phyloP scores from a whole-genome alignment of 1,284 basidiomycete species.

The Trametes polyzona region DNA sequence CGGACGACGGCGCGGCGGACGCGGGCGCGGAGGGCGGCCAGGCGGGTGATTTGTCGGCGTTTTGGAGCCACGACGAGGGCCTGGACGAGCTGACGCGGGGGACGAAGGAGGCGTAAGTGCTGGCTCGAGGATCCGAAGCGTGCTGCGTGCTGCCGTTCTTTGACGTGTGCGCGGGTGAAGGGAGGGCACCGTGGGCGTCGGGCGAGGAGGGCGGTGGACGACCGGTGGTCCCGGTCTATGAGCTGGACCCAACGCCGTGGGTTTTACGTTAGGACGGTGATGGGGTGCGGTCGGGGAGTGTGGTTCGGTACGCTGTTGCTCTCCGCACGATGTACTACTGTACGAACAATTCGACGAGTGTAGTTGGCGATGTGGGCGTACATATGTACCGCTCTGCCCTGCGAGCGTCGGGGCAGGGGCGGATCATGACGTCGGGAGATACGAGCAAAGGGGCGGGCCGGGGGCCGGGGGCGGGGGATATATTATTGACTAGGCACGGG shows the following conservation, averaged over 20 bases:
- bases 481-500: constrained; percentile 14
- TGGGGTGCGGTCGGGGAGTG: neutral
- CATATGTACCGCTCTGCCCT: too few relatives aligned
- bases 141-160: neutral
- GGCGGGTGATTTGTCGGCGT: constrained; percentile 40
- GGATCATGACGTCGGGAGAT: constrained; percentile 21
- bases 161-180: neutral
- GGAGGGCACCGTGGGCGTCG: neutral
- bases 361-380: neutral
- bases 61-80: constrained; percentile 72
- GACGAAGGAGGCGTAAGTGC: constrained; percentile 56
- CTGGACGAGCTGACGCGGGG: constrained; percentile 64
- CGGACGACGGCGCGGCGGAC: constrained; percentile 29
- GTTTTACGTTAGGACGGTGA: constrained; percentile 19
- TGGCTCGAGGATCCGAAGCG: neutral
- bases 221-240: too few relatives aligned
- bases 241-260: too few relatives aligned
- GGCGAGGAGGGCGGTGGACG: neutral
- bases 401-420: neutral
- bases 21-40: constrained; percentile 25
- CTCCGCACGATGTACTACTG: neutral
- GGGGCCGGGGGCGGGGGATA: constrained; percentile 1
- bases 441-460: constrained; percentile 1
- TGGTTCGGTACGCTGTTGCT: neutral
- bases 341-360: neutral